Evolutionary conservation across 1,284 basidiomycete species (phyloP).

Genomic region (Mycena sp.): DNA sequence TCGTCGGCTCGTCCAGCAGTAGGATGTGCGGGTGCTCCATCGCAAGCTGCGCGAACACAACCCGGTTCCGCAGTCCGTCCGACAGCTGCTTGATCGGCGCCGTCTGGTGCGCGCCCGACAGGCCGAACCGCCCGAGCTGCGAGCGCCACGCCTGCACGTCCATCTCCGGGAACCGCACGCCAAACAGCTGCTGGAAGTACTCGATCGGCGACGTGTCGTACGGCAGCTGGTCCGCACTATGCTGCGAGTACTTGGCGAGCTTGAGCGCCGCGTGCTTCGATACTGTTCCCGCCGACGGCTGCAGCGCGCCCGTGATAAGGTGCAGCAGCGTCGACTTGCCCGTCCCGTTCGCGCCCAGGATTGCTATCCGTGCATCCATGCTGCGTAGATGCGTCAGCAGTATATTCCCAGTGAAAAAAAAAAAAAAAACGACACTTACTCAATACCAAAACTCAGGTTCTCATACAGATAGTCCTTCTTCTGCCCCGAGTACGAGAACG

Average conservation of each 20-base stretch:
- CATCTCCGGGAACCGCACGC: constrained; percentile 93
- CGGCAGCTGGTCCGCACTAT: constrained; percentile 98
- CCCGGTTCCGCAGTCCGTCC: constrained; percentile 96
- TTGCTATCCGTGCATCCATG: constrained; percentile 96
- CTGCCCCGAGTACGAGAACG: constrained; percentile 94
- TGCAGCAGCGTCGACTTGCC: constrained; percentile 98
- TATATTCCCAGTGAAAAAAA: background rate
- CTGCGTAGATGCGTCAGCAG: constrained; percentile 49
- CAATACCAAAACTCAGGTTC: constrained; percentile 93
- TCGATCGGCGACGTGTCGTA: constrained; percentile 95
- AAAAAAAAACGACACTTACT: constrained; percentile 60
- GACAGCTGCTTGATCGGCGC: constrained; percentile 92
- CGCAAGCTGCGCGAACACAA: constrained; percentile 91
- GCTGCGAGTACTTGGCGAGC: constrained; percentile 97
- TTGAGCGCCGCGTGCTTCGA: constrained; percentile 90
- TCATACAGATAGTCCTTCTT: constrained; percentile 90
- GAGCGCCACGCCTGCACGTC: constrained; percentile 93
- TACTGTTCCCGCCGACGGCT: constrained; percentile 87
- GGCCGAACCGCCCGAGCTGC: constrained; percentile 95
- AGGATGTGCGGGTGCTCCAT: constrained; percentile 96
- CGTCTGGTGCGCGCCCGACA: constrained; percentile 94
- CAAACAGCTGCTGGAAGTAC: constrained; percentile 89
- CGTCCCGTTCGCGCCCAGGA: constrained; percentile 98
- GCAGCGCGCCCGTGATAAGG: constrained; percentile 89
- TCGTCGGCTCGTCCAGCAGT: constrained; percentile 90